Evolutionary conservation across 1,284 basidiomycete species (phyloP), one percentile per base, ranked within the genome.

Genomic region (Flammula alnicola): DNA sequence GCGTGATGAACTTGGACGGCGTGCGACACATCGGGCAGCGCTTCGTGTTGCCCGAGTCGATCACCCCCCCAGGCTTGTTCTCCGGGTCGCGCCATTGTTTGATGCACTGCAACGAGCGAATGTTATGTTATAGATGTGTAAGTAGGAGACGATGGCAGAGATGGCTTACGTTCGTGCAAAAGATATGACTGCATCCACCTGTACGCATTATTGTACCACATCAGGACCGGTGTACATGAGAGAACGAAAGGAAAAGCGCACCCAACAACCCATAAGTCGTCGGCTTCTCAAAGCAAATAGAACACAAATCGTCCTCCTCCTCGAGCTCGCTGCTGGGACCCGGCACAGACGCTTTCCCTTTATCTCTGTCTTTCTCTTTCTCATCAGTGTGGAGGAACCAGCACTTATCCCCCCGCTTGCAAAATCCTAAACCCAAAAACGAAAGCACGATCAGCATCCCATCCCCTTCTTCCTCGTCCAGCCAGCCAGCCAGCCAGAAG

Each of bases 221-320:
- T n/a, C n/a, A n/a, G n/a, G n/a, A n/a, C n/a, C n/a, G 12, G 30
- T 49, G 49, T 39, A 39, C 25, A 55, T 36, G 49, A 40, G 29
- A 37, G 11, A 42, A 40, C 17, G 3, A 22, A 54, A 17, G 17
- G 26, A 35, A 27, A 31, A 10, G 63, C 78, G 55, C 51, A 86
- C 86, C 72, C 30, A 90, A 73, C n/a, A 90, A 67, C 36, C 86
- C 86, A 60, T 80, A 91, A 1, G 78, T 80, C 1, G 64, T 67
- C 12, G 88, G 88, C 57, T 76, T 81, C 61, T 91, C 88, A 46
- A 86, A 77, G 61, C 88, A 91, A 39, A 91, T 86, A 20, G 78
- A 79, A 61, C 88, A 91, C 3, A 73, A 55, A 23, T 80, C 76
- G 11, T 79, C 76, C 20, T 72, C 66, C 38, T 68, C 63, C 19